Conservation (phyloP, 345 rosid species). For the Physaria fendleri region DNA sequence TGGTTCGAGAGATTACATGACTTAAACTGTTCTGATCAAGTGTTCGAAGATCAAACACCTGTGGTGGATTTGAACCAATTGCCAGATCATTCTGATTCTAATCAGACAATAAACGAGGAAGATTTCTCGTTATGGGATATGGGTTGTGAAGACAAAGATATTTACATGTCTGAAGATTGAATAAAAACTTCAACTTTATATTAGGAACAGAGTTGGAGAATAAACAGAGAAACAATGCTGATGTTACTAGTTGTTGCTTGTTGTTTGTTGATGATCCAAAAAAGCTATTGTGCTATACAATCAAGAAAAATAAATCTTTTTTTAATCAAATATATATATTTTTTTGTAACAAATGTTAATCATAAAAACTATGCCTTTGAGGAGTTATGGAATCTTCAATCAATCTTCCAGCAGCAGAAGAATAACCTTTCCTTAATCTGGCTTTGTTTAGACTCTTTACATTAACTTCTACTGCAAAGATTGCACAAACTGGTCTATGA, state of each 20-base stretch:
- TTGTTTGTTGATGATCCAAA: constrained; percentile 2
- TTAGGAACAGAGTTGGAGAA: constrained; percentile 13
- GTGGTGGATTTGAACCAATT: constrained; percentile 12
- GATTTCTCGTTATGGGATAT: constrained; percentile 32
- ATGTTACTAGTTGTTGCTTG: background rate
- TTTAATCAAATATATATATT: background rate
- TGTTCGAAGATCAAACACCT: constrained; percentile 19
- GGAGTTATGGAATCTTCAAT: constrained; percentile 56
- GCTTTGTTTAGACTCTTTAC: constrained; percentile 34
- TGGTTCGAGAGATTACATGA: constrained; percentile 18
- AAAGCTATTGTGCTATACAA: too few species aligned
- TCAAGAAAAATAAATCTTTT: constrained; percentile 20
- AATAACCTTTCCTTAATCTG: constrained; percentile 69
- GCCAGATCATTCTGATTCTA: constrained; percentile 17
- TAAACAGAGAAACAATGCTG: background rate
- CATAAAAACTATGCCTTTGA: constrained; percentile 62
- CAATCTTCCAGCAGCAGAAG: constrained; percentile 40
- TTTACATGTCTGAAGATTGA: constrained; percentile 22
- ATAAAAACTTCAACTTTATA: constrained; percentile 5
- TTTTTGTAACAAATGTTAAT: constrained; percentile 26
- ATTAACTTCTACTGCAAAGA: constrained; percentile 62
- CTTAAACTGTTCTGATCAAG: constrained; percentile 19
- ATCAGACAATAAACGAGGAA: constrained; percentile 16
- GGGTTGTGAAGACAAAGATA: constrained; percentile 29
- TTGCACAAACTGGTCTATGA: constrained; percentile 86